Percentiles rank a stretch among this genome's conserved stretches.
These are phyloP conservation scores for Hypoxylon sp. DNA, from an alignment of 2,329 filamentous ascomycete genomes.

Conservation along the genomic window DNA sequence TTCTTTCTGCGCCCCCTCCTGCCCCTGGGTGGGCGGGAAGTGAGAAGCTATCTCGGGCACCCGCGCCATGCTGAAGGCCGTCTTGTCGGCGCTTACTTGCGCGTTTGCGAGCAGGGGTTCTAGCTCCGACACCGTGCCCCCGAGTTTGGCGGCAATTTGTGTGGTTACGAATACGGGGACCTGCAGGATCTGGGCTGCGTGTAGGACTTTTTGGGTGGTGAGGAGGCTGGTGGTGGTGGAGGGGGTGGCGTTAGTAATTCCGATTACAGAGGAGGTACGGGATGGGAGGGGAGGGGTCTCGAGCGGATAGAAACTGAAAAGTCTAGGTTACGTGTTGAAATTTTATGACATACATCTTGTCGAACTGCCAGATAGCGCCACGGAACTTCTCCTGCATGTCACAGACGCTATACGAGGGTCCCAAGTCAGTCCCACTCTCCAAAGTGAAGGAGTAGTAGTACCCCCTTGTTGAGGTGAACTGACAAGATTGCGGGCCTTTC, in stretches of 20 bases:
- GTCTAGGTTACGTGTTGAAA: background rate
- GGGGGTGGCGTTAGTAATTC: constrained; percentile 2
- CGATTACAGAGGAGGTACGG: background rate
- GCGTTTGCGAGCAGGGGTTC: constrained; percentile 67
- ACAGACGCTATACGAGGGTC: constrained; percentile 76
- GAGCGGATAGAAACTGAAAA: background rate
- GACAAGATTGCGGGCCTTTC: constrained; percentile 68
- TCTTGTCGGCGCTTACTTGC: constrained; percentile 81
- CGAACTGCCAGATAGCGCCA: constrained; percentile 84
- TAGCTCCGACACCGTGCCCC: constrained; percentile 83
- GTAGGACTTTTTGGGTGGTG: constrained; percentile 78
- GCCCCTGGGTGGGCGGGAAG: constrained; percentile 48
- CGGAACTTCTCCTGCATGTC: constrained; percentile 96
- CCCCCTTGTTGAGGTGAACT: constrained; percentile 47
- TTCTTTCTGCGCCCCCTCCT: constrained; percentile 60
- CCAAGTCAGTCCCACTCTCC: constrained; percentile 35
- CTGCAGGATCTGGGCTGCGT: constrained; percentile 73
- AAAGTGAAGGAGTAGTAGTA: background rate
- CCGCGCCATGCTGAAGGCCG: constrained; percentile 85
- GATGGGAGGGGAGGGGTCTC: background rate
- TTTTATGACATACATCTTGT: constrained; percentile 75
- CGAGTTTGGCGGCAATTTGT: constrained; percentile 83
- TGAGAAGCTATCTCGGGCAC: constrained; percentile 74
- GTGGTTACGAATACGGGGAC: constrained; percentile 90
- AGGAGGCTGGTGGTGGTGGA: constrained; percentile 65